These are phyloP conservation scores for Pyrrhoderma lamaoense DNA, from an alignment of 1,284 basidiomycete species.

Conservation along the genomic window DNA sequence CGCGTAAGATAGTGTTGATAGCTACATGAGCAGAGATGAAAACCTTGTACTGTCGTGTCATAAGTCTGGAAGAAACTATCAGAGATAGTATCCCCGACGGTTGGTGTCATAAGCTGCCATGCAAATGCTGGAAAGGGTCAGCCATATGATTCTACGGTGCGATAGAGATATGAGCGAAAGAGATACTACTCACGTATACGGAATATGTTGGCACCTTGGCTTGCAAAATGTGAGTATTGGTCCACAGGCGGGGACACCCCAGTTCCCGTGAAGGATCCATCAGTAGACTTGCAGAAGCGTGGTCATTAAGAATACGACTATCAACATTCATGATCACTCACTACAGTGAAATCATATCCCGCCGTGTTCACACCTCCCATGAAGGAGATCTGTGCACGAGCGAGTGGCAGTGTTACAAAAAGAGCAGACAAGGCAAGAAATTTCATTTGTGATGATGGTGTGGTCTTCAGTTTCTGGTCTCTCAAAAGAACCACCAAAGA, in stretches of 20 bases:
- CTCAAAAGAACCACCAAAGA: no score
- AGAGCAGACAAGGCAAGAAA: not conserved
- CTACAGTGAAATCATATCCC: conserved; percentile 23
- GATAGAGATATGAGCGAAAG: not conserved
- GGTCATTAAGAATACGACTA: not conserved
- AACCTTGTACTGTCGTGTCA: not conserved
- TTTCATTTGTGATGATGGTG: no score
- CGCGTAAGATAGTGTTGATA: conserved; percentile 23
- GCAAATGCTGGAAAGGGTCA: conserved; percentile 21
- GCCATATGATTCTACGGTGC: conserved; percentile 22
- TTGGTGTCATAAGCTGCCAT: conserved; percentile 29
- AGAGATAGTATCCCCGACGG: conserved; percentile 26
- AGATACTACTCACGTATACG: conserved; percentile 16
- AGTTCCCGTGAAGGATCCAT: conserved; percentile 22
- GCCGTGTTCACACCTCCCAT: conserved; percentile 23
- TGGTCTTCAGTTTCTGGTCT: no score
- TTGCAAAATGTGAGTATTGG: conserved; percentile 20
- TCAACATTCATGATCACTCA: not conserved
- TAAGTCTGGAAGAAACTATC: conserved; percentile 23
- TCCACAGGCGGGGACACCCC: conserved; percentile 16
- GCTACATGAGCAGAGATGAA: not conserved
- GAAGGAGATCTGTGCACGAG: conserved; percentile 1
- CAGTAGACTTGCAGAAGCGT: conserved; percentile 11
- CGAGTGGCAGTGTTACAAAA: not conserved
- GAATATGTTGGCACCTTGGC: conserved; percentile 21